Base-by-base conservation (phyloP, 2,329 filamentous ascomycete species). In the Paraphoma sp. region DNA sequence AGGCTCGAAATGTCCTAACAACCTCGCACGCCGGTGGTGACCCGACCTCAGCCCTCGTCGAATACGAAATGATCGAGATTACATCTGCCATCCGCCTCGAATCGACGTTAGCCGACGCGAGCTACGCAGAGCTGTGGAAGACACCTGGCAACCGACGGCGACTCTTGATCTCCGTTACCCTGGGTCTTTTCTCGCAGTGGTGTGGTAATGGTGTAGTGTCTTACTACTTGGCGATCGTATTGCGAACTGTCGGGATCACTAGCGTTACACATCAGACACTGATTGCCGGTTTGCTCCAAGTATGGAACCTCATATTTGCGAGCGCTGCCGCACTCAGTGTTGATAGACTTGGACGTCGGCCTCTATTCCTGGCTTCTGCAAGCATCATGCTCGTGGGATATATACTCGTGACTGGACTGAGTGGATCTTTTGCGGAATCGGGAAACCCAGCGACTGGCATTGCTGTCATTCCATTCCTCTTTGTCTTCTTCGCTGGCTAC, bases 321-420 rank as follows among this genome's bases (percentile, higher is more conserved):
- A 42, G 10, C 10, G 56, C 59, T 2, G 76, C 75, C 18, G 78
- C 77, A 43, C 71, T 80, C 18, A 69, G 74, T 16, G 75, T 78
- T 10, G 78, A 81, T 56, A 71, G 70, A 33, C 64, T 76, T n/a
- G 79, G 80, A 5, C 76, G 81, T 1, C 73, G 80, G 6, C 70
- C 72, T 18, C 72, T 82, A 1, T 82, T 79, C 69, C 64, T 82
- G 5, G 57, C 72, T 23, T 78, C 77, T 71, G 30, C 44, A 18
- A 18, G 6, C 10, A 46, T 41, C 14, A 53, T 53, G 51, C 45
- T 53, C 5, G 38, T 73, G 28, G 68, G 71, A 0, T 82, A 79
- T 57, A 72, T 79, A 33, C 60, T 79, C 48, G 74, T 79, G 62
- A 48, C 51, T 12, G 45, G 75, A 75, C 14, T 73, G 76, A 42